Percentiles rank a stretch among this genome's conserved stretches.
Conservation (phyloP, 2,329 filamentous ascomycete species). For the Alternaria postmessia region DNA sequence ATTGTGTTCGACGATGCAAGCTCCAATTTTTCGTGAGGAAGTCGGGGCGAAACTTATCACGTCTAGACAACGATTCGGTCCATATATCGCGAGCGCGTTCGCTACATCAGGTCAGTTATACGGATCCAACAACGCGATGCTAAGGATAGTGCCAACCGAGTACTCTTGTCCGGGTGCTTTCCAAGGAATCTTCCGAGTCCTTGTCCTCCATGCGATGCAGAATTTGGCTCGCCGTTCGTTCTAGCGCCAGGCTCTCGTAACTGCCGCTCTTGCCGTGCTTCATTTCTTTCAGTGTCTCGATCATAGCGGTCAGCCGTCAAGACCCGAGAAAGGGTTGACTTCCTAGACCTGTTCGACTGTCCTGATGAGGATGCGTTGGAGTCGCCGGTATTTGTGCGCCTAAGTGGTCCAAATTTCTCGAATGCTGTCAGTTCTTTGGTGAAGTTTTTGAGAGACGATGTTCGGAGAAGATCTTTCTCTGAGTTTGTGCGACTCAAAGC, state of each 20-base stretch:
- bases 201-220: slow-evolving; percentile 47
- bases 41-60: slow-evolving; percentile 47
- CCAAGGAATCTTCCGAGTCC: slow-evolving; percentile 44
- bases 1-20: slow-evolving; percentile 50
- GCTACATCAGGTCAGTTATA: slow-evolving; percentile 23
- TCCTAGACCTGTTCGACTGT: slow-evolving; percentile 14
- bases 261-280: slow-evolving; percentile 43
- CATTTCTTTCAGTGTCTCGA: slow-evolving; percentile 46
- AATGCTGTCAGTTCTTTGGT: slow-evolving; percentile 3
- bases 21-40: slow-evolving; percentile 45
- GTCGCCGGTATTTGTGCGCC: slow-evolving; percentile 15
- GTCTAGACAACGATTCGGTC: slow-evolving; percentile 46
- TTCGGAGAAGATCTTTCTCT: slow-evolving; percentile 9
- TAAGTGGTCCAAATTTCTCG: slow-evolving; percentile 16
- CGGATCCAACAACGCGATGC: not conserved
- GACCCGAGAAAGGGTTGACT: slow-evolving; percentile 17
- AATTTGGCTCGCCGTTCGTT: slow-evolving; percentile 43
- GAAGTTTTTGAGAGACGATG: slow-evolving; percentile 4
- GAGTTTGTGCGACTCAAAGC: slow-evolving; percentile 23
- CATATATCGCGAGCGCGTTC: slow-evolving; percentile 49
- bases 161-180: slow-evolving; percentile 43
- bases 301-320: slow-evolving; percentile 31
- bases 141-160: slow-evolving; percentile 30
- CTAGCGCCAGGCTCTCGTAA: slow-evolving; percentile 40
- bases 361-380: slow-evolving; percentile 15